Conservation (phyloP, 106 monocot species). For the Allium sativum region DNA sequence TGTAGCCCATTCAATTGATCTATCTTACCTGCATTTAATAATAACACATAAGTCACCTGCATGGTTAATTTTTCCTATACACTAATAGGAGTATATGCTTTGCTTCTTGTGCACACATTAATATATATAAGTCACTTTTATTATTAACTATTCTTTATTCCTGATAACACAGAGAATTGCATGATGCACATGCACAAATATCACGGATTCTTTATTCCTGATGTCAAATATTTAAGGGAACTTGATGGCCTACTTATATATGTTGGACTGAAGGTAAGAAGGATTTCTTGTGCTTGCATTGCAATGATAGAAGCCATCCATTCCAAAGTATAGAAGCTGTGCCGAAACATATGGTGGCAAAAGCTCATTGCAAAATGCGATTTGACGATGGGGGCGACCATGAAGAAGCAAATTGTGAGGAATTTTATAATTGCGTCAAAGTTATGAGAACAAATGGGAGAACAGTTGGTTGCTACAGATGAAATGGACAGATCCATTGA, state of each 20-base stretch:
- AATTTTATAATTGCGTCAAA: constrained; percentile 97
- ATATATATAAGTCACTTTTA: too few species aligned
- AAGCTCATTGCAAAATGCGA: constrained; percentile 81
- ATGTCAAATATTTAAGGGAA: constrained; percentile 89
- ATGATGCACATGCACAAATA: constrained; percentile 93
- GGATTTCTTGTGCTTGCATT: constrained; percentile 87
- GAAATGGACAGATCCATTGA: too few species aligned
- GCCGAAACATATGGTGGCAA: constrained; percentile 94
- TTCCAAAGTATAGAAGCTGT: constrained; percentile 97
- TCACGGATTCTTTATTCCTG: constrained; percentile 94
- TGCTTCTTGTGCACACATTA: too few species aligned
- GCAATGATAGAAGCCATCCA: constrained; percentile 86
- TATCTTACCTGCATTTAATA: too few species aligned
- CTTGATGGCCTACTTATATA: constrained; percentile 68
- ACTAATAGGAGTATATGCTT: too few species aligned
- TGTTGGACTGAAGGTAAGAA: constrained; percentile 78
- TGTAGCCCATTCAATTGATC: too few species aligned
- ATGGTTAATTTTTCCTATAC: too few species aligned
- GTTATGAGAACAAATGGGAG: too few species aligned
- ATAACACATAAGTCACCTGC: too few species aligned
- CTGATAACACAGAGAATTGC: constrained; percentile 56
- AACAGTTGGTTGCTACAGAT: too few species aligned
- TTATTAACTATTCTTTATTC: too few species aligned
- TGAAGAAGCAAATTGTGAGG: constrained; percentile 89
- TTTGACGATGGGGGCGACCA: constrained; percentile 93